Percentiles rank a stretch among this genome's conserved stretches.
phyloP scores from a whole-genome alignment of 2,329 filamentous ascomycete genomes.

The Lachnellula suecica region DNA sequence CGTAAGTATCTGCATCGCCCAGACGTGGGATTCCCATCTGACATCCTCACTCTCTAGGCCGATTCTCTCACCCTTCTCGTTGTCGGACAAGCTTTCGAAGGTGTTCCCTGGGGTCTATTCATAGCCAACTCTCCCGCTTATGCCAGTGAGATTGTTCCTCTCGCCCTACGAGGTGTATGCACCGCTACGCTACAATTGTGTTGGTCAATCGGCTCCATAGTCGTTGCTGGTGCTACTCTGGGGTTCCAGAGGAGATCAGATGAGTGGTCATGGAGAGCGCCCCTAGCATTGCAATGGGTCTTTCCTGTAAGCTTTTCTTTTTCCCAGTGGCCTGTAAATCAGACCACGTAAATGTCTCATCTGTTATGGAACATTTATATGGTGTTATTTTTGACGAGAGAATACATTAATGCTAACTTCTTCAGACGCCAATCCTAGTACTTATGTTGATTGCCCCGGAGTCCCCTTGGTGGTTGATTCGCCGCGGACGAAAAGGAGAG shows the following conservation, averaged over 20 bases:
- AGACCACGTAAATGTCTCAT: too few relatives aligned
- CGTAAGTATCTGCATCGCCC: too few relatives aligned
- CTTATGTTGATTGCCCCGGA: slow-evolving; percentile 46
- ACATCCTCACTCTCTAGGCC: too few relatives aligned
- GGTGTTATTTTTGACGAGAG: too few relatives aligned
- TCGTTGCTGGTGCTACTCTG: slow-evolving; percentile 54
- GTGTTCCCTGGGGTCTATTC: slow-evolving; percentile 65
- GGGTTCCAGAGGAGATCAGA: too few relatives aligned
- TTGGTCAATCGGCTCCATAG: slow-evolving; percentile 62
- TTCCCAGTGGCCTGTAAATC: too few relatives aligned
- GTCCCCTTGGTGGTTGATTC: slow-evolving; percentile 47
- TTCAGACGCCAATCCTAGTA: slow-evolving; percentile 50
- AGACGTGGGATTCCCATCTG: too few relatives aligned
- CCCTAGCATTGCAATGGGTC: slow-evolving; percentile 52
- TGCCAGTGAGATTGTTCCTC: slow-evolving; percentile 59
- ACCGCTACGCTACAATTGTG: slow-evolving; percentile 67
- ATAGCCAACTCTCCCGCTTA: slow-evolving; percentile 65
- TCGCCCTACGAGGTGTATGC: slow-evolving; percentile 54
- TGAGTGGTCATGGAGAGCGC: too few relatives aligned
- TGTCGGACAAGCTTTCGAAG: slow-evolving; percentile 57
- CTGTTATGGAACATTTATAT: too few relatives aligned
- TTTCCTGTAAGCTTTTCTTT: too few relatives aligned
- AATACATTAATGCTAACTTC: too few relatives aligned
- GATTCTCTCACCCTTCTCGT: slow-evolving; percentile 45
- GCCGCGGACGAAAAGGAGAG: slow-evolving; percentile 38